A percentile compares a stretch with the other conserved stretches of the same genome.
Conservation (phyloP, 2,329 filamentous ascomycete species). For the Coniochaeta sp. region DNA sequence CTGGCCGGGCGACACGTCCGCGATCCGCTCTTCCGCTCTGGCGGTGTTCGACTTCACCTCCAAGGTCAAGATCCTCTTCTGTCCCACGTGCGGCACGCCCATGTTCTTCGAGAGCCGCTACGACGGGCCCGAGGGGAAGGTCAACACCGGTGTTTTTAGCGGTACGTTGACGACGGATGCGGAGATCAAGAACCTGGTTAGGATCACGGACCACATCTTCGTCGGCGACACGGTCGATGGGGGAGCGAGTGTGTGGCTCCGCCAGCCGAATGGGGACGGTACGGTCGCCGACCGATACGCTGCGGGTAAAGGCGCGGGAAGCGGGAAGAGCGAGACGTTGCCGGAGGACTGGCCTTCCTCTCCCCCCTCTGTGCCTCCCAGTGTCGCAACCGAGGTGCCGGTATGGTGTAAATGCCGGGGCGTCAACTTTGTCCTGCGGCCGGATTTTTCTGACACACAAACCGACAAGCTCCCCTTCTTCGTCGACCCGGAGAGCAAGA, state of each 20-base stretch:
- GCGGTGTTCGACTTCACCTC: slow-evolving; percentile 28
- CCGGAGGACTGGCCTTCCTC: slow-evolving; percentile 18
- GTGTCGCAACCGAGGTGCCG: slow-evolving; percentile 20
- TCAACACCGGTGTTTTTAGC: slow-evolving; percentile 25
- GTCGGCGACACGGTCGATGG: slow-evolving; percentile 45
- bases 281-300: neutral
- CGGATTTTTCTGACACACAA: slow-evolving; percentile 16
- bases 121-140: slow-evolving; percentile 7
- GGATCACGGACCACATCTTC: slow-evolving; percentile 31
- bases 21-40: slow-evolving; percentile 23
- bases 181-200: slow-evolving; percentile 20
- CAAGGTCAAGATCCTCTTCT: slow-evolving; percentile 29
- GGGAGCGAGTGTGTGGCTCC: slow-evolving; percentile 40
- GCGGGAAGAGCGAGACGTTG: slow-evolving; percentile 19
- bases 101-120: slow-evolving; percentile 32
- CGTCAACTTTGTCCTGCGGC: slow-evolving; percentile 31
- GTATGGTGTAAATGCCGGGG: slow-evolving; percentile 40
- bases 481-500: slow-evolving; percentile 34
- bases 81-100: slow-evolving; percentile 32
- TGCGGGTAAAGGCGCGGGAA: slow-evolving; percentile 3
- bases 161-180: slow-evolving; percentile 27
- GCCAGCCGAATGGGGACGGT: slow-evolving; percentile 3
- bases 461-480: slow-evolving; percentile 29
- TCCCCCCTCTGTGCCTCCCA: slow-evolving; percentile 7
- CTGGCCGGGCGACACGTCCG: slow-evolving; percentile 28